phyloP scores from a whole-genome alignment of 495 filamentous ascomycete species.

The Hypoxylon trugodes region DNA sequence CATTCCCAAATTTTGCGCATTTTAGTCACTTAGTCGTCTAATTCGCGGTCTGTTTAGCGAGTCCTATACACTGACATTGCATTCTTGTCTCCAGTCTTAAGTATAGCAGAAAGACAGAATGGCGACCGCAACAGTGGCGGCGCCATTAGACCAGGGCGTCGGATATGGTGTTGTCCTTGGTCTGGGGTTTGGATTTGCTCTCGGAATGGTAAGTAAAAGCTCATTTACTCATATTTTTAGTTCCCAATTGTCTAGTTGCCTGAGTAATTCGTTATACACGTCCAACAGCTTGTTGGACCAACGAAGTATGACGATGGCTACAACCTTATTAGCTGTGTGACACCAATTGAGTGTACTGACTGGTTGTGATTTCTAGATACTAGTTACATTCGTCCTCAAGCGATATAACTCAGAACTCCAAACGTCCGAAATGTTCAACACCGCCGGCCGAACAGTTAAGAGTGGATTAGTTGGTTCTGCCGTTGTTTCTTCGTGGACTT shows the following conservation, averaged over 20 bases:
- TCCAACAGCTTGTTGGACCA: too few relatives aligned
- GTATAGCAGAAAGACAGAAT: constrained; percentile 11
- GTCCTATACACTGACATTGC: neutral
- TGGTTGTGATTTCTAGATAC: constrained; percentile 49
- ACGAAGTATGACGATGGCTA: too few relatives aligned
- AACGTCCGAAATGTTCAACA: constrained; percentile 97
- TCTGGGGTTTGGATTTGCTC: constrained; percentile 76
- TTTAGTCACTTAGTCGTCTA: neutral
- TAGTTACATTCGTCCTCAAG: constrained; percentile 81
- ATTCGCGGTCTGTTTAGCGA: constrained; percentile 2
- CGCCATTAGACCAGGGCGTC: constrained; percentile 73
- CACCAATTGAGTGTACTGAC: constrained; percentile 8
- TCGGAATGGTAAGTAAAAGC: constrained; percentile 72
- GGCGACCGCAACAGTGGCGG: constrained; percentile 32
- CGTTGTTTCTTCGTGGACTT: constrained; percentile 97
- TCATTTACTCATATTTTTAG: neutral
- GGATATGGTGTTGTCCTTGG: constrained; percentile 88
- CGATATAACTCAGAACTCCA: constrained; percentile 93
- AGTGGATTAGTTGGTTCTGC: constrained; percentile 92
- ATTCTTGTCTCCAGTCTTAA: constrained; percentile 6
- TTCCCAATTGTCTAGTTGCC: too few relatives aligned
- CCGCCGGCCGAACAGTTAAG: constrained; percentile 92
- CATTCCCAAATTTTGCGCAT: neutral
- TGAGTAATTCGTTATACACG: too few relatives aligned
- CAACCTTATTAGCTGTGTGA: too few relatives aligned